Evolutionary conservation across 495 filamentous ascomycete species (phyloP).

Genomic region (Friedmanniomyces simplex): DNA sequence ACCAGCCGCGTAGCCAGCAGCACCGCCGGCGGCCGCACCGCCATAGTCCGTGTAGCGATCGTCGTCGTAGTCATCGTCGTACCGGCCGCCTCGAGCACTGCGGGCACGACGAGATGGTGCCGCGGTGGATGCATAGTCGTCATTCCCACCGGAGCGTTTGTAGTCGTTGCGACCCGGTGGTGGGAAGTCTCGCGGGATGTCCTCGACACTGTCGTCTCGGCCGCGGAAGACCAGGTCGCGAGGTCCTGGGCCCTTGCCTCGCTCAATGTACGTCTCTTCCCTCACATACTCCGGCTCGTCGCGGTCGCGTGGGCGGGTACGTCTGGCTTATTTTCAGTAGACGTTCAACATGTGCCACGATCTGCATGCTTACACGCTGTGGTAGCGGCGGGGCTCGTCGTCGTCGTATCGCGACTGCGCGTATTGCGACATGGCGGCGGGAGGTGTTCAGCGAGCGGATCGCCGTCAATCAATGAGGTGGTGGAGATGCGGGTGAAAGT

Average conservation of each 20-base stretch:
- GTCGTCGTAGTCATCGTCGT: conserved; percentile 28
- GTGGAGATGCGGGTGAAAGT: background rate
- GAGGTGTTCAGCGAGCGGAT: too few relatives aligned
- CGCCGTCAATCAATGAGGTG: background rate
- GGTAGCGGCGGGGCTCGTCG: conserved; percentile 23
- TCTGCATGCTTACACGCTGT: conserved; percentile 17
- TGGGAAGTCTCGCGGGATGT: conserved; percentile 36
- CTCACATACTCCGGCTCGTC: conserved; percentile 34
- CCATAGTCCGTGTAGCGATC: conserved; percentile 22
- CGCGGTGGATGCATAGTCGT: conserved; percentile 20
- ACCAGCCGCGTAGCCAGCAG: conserved; percentile 25
- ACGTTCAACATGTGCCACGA: too few relatives aligned
- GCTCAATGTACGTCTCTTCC: conserved; percentile 35
- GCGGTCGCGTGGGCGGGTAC: conserved; percentile 28
- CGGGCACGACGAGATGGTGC: conserved; percentile 26
- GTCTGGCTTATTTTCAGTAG: conserved; percentile 1
- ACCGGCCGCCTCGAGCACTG: conserved; percentile 24
- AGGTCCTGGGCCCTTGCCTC: conserved; percentile 28
- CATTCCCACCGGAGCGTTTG: conserved; percentile 16
- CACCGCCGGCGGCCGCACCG: conserved; percentile 17
- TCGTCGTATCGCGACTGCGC: conserved; percentile 17
- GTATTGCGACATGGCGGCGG: conserved; percentile 21
- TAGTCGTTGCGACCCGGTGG: conserved; percentile 24
- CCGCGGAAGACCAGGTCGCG: conserved; percentile 33
- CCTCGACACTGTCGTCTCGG: conserved; percentile 36